These are phyloP conservation scores for Amanita rimosa DNA, from an alignment of 768 basidiomycete species.

Conservation along the genomic window DNA sequence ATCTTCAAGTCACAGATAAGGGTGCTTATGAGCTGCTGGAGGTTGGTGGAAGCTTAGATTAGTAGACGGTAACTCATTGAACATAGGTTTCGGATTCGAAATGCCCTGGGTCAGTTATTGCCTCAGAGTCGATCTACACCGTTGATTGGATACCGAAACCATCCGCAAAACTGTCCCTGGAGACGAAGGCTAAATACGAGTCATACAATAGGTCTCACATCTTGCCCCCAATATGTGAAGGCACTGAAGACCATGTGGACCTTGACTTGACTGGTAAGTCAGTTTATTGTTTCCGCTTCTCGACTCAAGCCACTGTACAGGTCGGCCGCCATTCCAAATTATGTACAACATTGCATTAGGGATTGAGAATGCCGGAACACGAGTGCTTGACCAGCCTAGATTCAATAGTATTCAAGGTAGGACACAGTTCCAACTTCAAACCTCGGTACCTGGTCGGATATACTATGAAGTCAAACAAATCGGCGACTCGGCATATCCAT, in stretches of 20 bases:
- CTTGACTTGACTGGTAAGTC: constrained; percentile 62
- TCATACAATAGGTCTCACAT: constrained; percentile 64
- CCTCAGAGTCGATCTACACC: constrained; percentile 48
- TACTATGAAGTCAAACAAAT: constrained; percentile 88
- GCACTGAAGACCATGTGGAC: constrained; percentile 70
- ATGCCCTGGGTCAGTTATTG: constrained; percentile 66
- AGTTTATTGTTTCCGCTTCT: neutral
- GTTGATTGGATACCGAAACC: constrained; percentile 81
- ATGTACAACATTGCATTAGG: constrained; percentile 78
- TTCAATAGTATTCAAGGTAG: constrained; percentile 79
- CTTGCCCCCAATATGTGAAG: constrained; percentile 73
- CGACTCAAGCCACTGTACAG: constrained; percentile 22
- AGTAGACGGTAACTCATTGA: constrained; percentile 9
- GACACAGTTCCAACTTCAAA: constrained; percentile 75
- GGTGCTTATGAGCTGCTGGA: constrained; percentile 68
- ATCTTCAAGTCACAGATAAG: constrained; percentile 60
- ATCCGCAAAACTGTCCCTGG: constrained; percentile 51
- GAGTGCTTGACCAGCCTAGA: constrained; percentile 62
- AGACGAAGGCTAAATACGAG: constrained; percentile 45
- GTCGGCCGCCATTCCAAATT: constrained; percentile 88
- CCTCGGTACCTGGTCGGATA: constrained; percentile 64
- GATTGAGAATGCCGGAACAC: constrained; percentile 55
- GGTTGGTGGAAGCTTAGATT: constrained; percentile 21
- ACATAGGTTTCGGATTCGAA: constrained; percentile 71
- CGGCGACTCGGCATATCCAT: constrained; percentile 76